Evolutionary conservation across 805 yeast species (phyloP), one percentile per base, ranked within the genome.

Genomic region (Candida maris): DNA sequence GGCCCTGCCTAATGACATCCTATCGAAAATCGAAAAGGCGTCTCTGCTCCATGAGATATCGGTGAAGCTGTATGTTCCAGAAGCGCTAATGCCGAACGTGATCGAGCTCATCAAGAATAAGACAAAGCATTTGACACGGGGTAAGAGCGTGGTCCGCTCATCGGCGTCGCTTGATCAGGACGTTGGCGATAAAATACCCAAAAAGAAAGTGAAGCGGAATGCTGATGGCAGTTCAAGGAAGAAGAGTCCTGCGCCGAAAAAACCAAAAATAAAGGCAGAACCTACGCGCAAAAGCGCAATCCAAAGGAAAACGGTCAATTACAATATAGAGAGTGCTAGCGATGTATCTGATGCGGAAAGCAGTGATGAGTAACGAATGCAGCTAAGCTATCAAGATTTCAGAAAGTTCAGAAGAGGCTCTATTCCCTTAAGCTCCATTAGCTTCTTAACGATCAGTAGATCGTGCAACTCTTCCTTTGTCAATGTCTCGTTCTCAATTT

Each of bases 341-440:
- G 34, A 30, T 6, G 8, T 8, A 14, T 19, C 26, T 6, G 24
- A 30, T 18, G 34, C 14, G 7, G 13, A 6, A 19, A 16, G 19
- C 15, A 19, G 14, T 16, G 26, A 30, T n/a, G 34, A 19, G 29
- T 18, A 21, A 21, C 24, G 12, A 21, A 8, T 12, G 8, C 12
- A 9, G 24, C 24, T 19, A 30, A 15, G 18, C 27, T 30, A 25
- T 26, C 22, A 42, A 8, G 48, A 45, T 23, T 63, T 63, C 38
- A 87, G 66, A 54, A 86, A 82, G 29, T 73, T 59, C 45, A 85
- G 34, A 29, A 88, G 57, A 32, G 74, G 71, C 4, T 78, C 85
- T 46, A 73, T 72, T 1, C 95, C 95, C 57, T 84, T 88, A 27
- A 73, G 42, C 44, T 75, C 71, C 57, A 89, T 70, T 34, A 89